Evolutionary conservation across 106 monocot species (phyloP).

Genomic region (Dendrobium chrysotoxum): DNA sequence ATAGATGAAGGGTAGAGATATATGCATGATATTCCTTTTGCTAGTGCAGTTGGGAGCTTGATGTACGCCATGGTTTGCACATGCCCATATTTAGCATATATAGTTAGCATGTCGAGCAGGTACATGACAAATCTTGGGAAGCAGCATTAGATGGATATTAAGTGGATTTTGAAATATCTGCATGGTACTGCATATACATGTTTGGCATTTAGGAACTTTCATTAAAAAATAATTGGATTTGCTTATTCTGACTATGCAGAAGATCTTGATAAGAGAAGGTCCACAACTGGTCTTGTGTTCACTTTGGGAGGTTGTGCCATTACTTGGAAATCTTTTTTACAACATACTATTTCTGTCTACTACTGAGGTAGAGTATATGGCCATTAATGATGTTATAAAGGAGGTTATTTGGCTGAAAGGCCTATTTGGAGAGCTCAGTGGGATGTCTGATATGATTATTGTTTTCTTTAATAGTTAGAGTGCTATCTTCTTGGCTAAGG

Average conservation of each 20-base stretch:
- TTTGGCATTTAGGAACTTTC: not conserved
- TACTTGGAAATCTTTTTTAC: not conserved
- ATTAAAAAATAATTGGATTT: not conserved
- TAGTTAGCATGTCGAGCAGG: not conserved
- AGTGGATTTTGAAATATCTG: constrained; percentile 6
- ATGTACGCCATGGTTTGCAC: constrained; percentile 3
- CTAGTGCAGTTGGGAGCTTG: not conserved
- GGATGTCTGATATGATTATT: not conserved
- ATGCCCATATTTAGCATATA: not conserved
- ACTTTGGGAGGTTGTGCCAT: not conserved
- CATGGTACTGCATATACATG: not conserved
- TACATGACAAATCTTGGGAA: not conserved
- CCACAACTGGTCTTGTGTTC: not conserved
- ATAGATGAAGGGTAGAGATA: not conserved
- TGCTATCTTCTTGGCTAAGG: not conserved
- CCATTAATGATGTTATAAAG: not conserved
- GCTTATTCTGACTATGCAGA: not conserved
- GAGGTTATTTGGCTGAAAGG: not conserved
- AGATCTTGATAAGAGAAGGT: not conserved
- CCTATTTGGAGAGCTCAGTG: not conserved
- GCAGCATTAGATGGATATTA: not conserved
- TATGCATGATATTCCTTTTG: not conserved
- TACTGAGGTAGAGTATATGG: not conserved
- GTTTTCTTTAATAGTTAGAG: not conserved
- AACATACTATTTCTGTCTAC: not conserved